phyloP scores from a whole-genome alignment of 495 filamentous ascomycete genomes.

The Aspergillus hancockii region DNA sequence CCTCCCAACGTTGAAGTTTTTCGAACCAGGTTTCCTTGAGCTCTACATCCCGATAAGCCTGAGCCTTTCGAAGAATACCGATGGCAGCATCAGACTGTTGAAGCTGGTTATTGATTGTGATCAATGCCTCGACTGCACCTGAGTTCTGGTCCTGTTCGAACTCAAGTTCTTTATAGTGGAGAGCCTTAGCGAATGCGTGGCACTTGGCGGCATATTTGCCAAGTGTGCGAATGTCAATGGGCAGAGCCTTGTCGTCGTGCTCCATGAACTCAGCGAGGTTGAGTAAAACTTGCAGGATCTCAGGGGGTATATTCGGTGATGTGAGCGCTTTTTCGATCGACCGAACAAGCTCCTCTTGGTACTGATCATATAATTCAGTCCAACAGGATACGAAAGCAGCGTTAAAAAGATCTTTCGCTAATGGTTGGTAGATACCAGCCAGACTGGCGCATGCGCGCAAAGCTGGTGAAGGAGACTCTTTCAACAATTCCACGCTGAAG shows the following conservation, averaged over 20 bases:
- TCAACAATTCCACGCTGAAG: constrained; percentile 92
- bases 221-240: constrained; percentile 91
- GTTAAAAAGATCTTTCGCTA: constrained; percentile 95
- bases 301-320: constrained; percentile 89
- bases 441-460: constrained; percentile 89
- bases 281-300: constrained; percentile 89
- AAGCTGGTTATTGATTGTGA: constrained; percentile 97
- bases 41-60: constrained; percentile 91
- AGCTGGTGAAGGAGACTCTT: constrained; percentile 94
- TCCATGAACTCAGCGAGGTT: constrained; percentile 99
- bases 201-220: constrained; percentile 93
- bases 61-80: constrained; percentile 91
- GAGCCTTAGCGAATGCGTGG: constrained; percentile 94
- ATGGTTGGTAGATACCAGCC: constrained; percentile 84
- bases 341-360: constrained; percentile 89
- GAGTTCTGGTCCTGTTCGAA: constrained; percentile 96
- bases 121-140: constrained; percentile 93
- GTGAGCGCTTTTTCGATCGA: constrained; percentile 95
- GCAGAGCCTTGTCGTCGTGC: constrained; percentile 96
- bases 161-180: constrained; percentile 98
- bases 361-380: constrained; percentile 95
- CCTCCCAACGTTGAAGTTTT: constrained; percentile 97
- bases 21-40: constrained; percentile 98
- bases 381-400: constrained; percentile 98
- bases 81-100: constrained; percentile 98